Base-by-base conservation (phyloP, 352 stramenopile species). In the Blastocystis sp. region DNA sequence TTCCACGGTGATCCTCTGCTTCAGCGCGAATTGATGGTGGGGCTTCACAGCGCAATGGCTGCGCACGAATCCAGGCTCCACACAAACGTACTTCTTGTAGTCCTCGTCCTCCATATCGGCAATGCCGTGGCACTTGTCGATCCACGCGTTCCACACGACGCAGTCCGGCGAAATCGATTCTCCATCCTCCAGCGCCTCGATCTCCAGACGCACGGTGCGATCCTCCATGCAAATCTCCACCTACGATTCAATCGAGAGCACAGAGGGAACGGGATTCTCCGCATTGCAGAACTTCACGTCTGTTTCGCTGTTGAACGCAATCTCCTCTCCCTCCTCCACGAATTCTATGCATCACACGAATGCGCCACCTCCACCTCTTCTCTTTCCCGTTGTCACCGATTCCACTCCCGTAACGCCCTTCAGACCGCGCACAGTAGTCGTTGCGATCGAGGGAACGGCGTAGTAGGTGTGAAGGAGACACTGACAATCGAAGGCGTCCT, bases 1-100 rank as follows among this genome's bases (percentile, higher is more conserved):
- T 45, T 64, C 19, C 5, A 81, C 71, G 19, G 40, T 17, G 45
- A 81, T 81, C 14, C 11, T 62, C 48, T 81, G 71, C 34, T 64
- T 81, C 48, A 81, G 28, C 11, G 4, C 60, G 3, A 81, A n/a
- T 19, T 40, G 19, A 21, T 52, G 9, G 1, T 28, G 38, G 28
- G 52, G 19, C 41, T 62, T 41, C 43, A 81, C 71, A 9, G 40
- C 52, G 14, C 17, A 14, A 0, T 38, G 43, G n/a, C 71, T 53
- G 17, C 52, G 43, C 52, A 87, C 77, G 45, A 43, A 76, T 53
- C 77, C 77, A 38, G 77, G 77, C 56, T 87, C 77, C 5, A 87
- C 65, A 59, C 77, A 87, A 0, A 87, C 77, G 45, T 87, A 87
- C 38, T 19, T 21, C 52, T 87, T 87, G 45, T 87, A 87, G 23